Conservation (phyloP, 345 rosid genomes). For the Brassica cretica region DNA sequence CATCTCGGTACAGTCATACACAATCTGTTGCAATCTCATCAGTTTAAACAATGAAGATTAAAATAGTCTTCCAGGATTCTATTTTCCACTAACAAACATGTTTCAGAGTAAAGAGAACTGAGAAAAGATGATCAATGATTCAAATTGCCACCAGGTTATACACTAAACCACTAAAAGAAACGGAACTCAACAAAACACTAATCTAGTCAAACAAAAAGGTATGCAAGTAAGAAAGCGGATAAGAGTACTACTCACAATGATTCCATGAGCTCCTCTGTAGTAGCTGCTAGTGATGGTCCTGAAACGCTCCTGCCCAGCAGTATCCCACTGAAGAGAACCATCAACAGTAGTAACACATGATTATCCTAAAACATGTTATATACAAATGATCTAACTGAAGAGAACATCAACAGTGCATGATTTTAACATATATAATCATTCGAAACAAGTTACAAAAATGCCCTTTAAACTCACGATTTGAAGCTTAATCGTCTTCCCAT, state of each 20-base stretch:
- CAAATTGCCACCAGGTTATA: not conserved
- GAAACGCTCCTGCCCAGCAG: constrained; percentile 93
- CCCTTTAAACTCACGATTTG: constrained; percentile 56
- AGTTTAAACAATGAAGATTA: not conserved
- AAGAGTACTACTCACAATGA: constrained; percentile 52
- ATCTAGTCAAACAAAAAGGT: not conserved
- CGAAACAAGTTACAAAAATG: not conserved
- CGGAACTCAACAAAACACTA: not conserved
- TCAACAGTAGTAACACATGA: not conserved
- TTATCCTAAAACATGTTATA: not conserved
- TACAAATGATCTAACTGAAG: constrained; percentile 7
- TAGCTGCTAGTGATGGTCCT: constrained; percentile 92
- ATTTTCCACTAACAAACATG: not conserved
- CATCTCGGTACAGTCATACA: constrained; percentile 83
- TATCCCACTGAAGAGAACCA: constrained; percentile 64
- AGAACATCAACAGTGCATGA: constrained; percentile 9
- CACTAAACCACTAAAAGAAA: not conserved
- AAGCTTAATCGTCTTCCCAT: constrained; percentile 78
- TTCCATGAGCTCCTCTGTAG: constrained; percentile 93
- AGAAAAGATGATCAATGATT: too few relatives aligned
- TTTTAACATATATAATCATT: not conserved
- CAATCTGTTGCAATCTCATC: constrained; percentile 52
- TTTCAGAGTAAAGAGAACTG: not conserved
- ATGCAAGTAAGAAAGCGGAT: not conserved
- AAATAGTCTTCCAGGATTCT: not conserved